A percentile compares a stretch with the other conserved stretches of the same genome.
Conservation (phyloP, 306 rosid species). For the Abrus pulchellus region DNA sequence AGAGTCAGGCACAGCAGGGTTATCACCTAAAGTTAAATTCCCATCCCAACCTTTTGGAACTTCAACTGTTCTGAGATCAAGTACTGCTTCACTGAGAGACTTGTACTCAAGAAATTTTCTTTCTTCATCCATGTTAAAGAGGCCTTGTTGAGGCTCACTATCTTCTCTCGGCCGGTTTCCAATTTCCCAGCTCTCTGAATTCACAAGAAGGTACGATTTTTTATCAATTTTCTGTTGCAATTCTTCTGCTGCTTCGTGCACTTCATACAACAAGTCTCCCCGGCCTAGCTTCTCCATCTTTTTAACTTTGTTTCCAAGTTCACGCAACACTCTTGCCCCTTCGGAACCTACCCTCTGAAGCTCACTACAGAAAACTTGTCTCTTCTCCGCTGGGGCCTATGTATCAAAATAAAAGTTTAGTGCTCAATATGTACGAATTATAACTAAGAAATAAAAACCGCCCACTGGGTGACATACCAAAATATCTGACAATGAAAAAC, state of each 20-base stretch:
- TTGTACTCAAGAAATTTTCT: slow-evolving; percentile 63
- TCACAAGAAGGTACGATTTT: slow-evolving; percentile 88
- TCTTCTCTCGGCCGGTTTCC: slow-evolving; percentile 66
- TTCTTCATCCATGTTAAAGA: slow-evolving; percentile 60
- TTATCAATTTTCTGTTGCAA: slow-evolving; percentile 82
- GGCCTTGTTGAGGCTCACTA: slow-evolving; percentile 62
- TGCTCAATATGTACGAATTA: neutral
- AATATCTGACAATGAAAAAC: neutral
- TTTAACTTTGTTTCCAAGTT: slow-evolving; percentile 83
- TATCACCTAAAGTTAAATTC: neutral
- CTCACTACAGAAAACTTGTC: slow-evolving; percentile 74
- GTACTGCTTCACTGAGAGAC: slow-evolving; percentile 88
- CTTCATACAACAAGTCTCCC: slow-evolving; percentile 67
- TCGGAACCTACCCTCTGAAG: slow-evolving; percentile 77
- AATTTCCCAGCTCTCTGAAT: slow-evolving; percentile 91
- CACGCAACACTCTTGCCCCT: slow-evolving; percentile 86
- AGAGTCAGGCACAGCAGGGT: slow-evolving; percentile 44
- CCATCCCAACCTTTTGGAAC: slow-evolving; percentile 57
- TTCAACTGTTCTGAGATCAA: slow-evolving; percentile 70
- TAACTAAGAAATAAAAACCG: neutral
- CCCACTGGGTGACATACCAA: neutral
- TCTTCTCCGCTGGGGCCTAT: slow-evolving; percentile 87
- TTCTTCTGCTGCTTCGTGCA: slow-evolving; percentile 89
- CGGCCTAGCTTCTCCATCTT: slow-evolving; percentile 78
- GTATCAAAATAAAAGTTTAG: slow-evolving; percentile 28